A percentile compares a stretch with the other conserved stretches of the same genome.
Evolutionary conservation across 352 stramenopile species (phyloP).

Genomic region (Phytophthora brassicae): DNA sequence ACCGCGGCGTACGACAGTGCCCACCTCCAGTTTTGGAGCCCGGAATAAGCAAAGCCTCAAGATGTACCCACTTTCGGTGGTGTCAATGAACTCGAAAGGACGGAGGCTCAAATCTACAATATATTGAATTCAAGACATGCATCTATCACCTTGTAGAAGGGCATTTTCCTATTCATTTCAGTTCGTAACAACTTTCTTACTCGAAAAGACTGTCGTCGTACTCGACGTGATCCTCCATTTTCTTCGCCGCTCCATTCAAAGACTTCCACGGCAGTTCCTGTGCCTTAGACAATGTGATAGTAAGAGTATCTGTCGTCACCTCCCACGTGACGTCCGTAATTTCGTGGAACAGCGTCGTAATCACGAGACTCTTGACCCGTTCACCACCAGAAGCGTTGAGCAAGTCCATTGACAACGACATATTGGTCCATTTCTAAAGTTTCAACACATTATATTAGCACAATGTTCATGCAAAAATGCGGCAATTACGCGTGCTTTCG

Average conservation of each 20-base stretch:
- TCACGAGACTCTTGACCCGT: conserved; percentile 66
- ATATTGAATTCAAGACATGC: conserved; percentile 22
- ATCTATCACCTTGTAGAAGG: background rate
- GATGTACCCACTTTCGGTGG: background rate
- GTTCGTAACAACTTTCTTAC: conserved; percentile 24
- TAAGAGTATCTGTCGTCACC: conserved; percentile 58
- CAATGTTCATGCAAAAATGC: background rate
- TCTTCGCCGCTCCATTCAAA: conserved; percentile 80
- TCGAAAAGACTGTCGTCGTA: conserved; percentile 85
- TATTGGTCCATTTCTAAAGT: conserved; percentile 76
- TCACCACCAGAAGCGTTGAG: conserved; percentile 38
- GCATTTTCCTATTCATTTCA: too few species aligned
- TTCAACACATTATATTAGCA: background rate
- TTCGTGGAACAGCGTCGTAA: conserved; percentile 66
- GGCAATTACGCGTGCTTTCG: conserved; percentile 3
- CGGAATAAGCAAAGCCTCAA: conserved; percentile 35
- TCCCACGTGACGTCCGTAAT: conserved; percentile 72
- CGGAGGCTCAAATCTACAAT: conserved; percentile 24
- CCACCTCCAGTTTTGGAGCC: conserved; percentile 72
- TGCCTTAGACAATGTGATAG: conserved; percentile 70
- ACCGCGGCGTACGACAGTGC: conserved; percentile 67
- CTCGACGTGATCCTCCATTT: conserved; percentile 83
- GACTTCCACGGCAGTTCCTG: conserved; percentile 65
- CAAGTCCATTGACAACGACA: conserved; percentile 75
- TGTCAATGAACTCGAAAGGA: background rate